Conservation (phyloP, 345 rosid genomes). For the Moringa oleifera region DNA sequence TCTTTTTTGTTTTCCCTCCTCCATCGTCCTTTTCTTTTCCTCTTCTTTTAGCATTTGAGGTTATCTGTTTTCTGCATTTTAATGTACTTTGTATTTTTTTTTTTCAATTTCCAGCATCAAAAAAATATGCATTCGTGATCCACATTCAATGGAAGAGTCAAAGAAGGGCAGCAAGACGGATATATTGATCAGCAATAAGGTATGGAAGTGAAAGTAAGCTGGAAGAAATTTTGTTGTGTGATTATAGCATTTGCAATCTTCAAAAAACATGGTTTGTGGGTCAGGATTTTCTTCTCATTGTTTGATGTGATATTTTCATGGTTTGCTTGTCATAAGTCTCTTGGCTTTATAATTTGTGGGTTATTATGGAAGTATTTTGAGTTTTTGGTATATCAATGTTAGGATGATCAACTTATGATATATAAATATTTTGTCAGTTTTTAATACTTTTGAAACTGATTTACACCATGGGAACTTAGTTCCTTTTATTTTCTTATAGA, state of each 20-base stretch:
- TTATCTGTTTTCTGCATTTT: conserved; percentile 7
- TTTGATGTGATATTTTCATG: background rate
- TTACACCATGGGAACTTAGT: background rate
- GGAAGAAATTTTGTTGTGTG: background rate
- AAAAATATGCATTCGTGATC: conserved; percentile 48
- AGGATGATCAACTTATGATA: background rate
- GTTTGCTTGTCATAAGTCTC: too few relatives aligned
- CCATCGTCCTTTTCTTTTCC: conserved; percentile 1
- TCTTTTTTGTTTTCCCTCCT: conserved; percentile 7
- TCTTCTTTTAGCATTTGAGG: conserved; percentile 7
- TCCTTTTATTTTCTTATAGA: too few relatives aligned
- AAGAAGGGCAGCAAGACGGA: conserved; percentile 54
- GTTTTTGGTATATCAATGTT: background rate
- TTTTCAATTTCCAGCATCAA: conserved; percentile 42
- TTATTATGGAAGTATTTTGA: background rate
- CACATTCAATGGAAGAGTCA: conserved; percentile 50
- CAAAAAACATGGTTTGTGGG: background rate
- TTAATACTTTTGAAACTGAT: background rate
- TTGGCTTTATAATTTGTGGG: background rate
- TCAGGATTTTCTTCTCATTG: background rate
- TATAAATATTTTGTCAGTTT: too few relatives aligned
- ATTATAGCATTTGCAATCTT: background rate
- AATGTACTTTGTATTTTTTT: background rate
- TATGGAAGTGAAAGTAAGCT: conserved; percentile 16
- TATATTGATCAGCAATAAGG: conserved; percentile 51